Base-by-base conservation (phyloP, 192 early-diverging fungal genomes). In the Umbelopsis vinacea region DNA sequence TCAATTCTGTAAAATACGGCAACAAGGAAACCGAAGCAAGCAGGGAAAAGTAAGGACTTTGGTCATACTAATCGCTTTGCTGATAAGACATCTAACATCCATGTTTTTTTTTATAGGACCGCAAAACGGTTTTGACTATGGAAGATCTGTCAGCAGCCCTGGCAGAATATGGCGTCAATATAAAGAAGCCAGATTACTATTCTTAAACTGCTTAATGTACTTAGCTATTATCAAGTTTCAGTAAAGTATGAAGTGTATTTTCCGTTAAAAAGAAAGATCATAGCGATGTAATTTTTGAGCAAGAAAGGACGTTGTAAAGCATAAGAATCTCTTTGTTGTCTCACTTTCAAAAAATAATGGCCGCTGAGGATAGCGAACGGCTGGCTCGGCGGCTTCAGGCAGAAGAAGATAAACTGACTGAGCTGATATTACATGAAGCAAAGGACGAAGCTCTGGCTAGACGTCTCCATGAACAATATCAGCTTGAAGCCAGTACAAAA, bases 131-230 rank as follows among this genome's bases (percentile, higher is more conserved):
- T 15, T 75, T 99, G 46, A 96, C 89, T 17, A 93, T 97, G 89
- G 96, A 99, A 45, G 97, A 98, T 77, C 83, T 99, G 53, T 87
- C 93, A 8, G 88, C 91, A 19, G 97, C 96, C 6, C 78, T 98
- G 43, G 84, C 89, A 0, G 96, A 97, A 75, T 95, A 98, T 68
- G 97, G 97, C 45, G 90, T 99, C 67, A 97, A 96, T 70, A 87
- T 97, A 66, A 95, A 93, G 75, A 99, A 98, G 70, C 97, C 96
- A 9, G 96, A 99, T 21, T 97, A 95, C 81, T 97, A 85, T 80
- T 79, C 89, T 26, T 95, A 76, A 85, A 47, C 29, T 15, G 10
- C 48, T 50, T n/a, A 50, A 17, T 50, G 17, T 15, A 3, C n/a
- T 50, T 15, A 6, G 17, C 48, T 50, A 50, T 43, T 29, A 4